Percentiles rank a stretch among this genome's conserved stretches.
Evolutionary conservation across 768 basidiomycete species (phyloP).

Genomic region (Sistotremastrum niveocremeum): DNA sequence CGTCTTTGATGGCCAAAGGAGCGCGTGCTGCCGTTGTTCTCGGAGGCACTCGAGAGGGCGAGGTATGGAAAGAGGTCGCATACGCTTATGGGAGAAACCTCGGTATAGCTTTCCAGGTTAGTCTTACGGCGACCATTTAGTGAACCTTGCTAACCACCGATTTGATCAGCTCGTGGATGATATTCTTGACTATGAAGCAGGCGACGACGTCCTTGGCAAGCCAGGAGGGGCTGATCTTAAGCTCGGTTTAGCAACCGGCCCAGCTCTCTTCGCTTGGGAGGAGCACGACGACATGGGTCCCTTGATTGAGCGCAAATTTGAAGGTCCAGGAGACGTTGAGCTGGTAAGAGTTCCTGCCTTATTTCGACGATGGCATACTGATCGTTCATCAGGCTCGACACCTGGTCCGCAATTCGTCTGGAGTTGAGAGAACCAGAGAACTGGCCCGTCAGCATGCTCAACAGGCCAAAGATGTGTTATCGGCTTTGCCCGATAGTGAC

Average conservation of each 20-base stretch:
- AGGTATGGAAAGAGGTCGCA: slow-evolving; percentile 77
- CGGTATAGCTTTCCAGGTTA: slow-evolving; percentile 91
- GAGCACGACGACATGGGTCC: slow-evolving; percentile 64
- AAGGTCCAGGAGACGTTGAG: slow-evolving; percentile 66
- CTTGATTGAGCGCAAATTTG: slow-evolving; percentile 70
- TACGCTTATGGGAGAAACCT: slow-evolving; percentile 85
- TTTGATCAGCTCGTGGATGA: slow-evolving; percentile 78
- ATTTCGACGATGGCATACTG: not conserved
- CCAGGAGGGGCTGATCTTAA: slow-evolving; percentile 79
- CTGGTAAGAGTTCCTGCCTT: slow-evolving; percentile 30
- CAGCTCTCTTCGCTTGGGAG: slow-evolving; percentile 77
- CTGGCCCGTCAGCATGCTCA: slow-evolving; percentile 67
- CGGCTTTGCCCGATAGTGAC: slow-evolving; percentile 65
- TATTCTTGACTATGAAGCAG: slow-evolving; percentile 82
- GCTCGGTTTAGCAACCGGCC: slow-evolving; percentile 76
- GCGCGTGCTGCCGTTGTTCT: slow-evolving; percentile 77
- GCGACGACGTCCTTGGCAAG: slow-evolving; percentile 68
- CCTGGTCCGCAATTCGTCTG: slow-evolving; percentile 54
- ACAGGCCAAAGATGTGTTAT: slow-evolving; percentile 59
- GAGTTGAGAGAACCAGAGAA: slow-evolving; percentile 61
- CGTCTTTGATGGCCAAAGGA: slow-evolving; percentile 81
- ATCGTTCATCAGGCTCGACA: slow-evolving; percentile 40
- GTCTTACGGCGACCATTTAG: slow-evolving; percentile 7
- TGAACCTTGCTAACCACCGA: not conserved
- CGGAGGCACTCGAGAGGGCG: slow-evolving; percentile 66